Evolutionary conservation across 2,329 filamentous ascomycete genomes (phyloP), one percentile per base, ranked within the genome.

Genomic region (Apiospora pterosperma): DNA sequence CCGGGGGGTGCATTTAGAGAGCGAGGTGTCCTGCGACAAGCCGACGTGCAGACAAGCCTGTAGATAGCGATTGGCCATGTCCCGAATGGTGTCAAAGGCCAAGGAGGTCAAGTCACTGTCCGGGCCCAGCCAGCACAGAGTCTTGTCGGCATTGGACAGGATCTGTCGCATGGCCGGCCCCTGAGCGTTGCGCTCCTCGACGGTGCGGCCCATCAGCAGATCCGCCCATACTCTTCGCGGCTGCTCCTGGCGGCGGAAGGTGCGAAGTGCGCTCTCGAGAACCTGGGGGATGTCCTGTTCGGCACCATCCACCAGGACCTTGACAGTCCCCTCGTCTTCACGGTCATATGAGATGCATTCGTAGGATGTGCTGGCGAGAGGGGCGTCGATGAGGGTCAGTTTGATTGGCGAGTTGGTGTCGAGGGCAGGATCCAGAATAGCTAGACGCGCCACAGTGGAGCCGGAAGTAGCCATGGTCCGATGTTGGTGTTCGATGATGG

Each of bases 321-420:
- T 64, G 11, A 41, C 48, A 1, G 64, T 52, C 28, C 62, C 48
- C 12, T 52, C 41, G 2, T 31, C 48, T 52, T 44, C 62, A 10
- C 66, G 68, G 59, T 72, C 68, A 60, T 71, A 72, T 4, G 70
- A 72, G 34, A 72, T 68, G 48, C 65, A 69, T 59, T 73, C 71
- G 39, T 72, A 72, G 14, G 67, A 66, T 1, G 69, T 69, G 4
- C 69, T 67, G 38, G 66, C 62, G 11, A 69, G 58, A 10, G 31
- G 21, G 5, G 64, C 66, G 21, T 71, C 63, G 10, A 64, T 67
- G 34, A 71, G 64, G 7, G 28, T 67, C 1, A 73, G 52, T n/a
- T 66, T 52, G 31, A 71, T 68, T 7, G 69, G 69, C 3, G 64
- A 67, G 61, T 71, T 55, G 21, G 36, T 48, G 16, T 67, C 63